A percentile compares a stretch with the other conserved stretches of the same genome.
Conservation (phyloP, 2,329 filamentous ascomycete species). For the Ascochyta fabae region DNA sequence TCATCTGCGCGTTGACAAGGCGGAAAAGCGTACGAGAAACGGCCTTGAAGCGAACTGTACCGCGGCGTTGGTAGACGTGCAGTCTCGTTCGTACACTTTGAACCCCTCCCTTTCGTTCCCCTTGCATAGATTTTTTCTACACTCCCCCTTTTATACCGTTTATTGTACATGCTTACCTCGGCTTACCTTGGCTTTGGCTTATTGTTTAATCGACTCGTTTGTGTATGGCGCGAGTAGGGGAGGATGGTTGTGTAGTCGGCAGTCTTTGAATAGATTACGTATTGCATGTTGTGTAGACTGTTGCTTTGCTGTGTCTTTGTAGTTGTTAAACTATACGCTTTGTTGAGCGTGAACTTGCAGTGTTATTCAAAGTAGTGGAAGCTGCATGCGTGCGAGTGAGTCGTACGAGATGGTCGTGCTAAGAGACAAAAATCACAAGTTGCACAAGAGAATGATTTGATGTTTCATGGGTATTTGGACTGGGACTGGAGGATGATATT, state of each 20-base stretch:
- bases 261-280: slow-evolving; percentile 4
- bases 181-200: slow-evolving; percentile 19
- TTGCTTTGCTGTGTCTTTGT: too few relatives aligned
- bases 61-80: background rate
- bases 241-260: background rate
- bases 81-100: too few relatives aligned
- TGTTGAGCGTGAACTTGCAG: too few relatives aligned
- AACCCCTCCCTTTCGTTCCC: background rate
- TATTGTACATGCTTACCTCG: slow-evolving; percentile 30
- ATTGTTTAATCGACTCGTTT: slow-evolving; percentile 19
- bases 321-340: too few relatives aligned
- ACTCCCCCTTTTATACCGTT: slow-evolving; percentile 16
- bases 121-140: slow-evolving; percentile 18
- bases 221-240: slow-evolving; percentile 1
- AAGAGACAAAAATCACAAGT: background rate
- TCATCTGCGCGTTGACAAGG: background rate
- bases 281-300: too few relatives aligned
- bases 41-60: background rate
- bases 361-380: too few relatives aligned
- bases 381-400: too few relatives aligned
- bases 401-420: too few relatives aligned
- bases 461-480: slow-evolving; percentile 13
- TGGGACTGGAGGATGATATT: slow-evolving; percentile 37
- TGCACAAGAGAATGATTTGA: background rate
- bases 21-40: background rate